phyloP scores from a whole-genome alignment of 768 basidiomycete species.

The Pleurotus ostreatus region DNA sequence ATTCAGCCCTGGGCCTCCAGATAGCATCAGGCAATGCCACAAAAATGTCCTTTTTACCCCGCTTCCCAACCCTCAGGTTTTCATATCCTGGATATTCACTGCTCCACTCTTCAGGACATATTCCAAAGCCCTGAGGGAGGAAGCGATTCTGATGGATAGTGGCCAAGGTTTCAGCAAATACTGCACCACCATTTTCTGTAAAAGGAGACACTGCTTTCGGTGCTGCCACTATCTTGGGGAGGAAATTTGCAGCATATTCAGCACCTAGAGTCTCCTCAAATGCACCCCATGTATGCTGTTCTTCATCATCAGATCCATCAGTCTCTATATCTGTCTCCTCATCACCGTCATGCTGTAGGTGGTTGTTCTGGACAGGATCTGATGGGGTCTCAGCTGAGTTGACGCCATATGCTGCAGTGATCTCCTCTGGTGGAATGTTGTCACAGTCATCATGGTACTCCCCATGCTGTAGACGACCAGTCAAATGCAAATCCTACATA shows the following conservation, averaged over 20 bases:
- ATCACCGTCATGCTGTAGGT: neutral
- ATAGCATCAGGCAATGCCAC: slow-evolving; percentile 9
- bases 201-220: neutral
- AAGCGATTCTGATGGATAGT: neutral
- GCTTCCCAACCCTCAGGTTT: slow-evolving; percentile 5
- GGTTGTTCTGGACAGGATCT: neutral
- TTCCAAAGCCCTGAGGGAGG: slow-evolving; percentile 11
- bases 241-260: too few relatives aligned
- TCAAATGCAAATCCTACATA: slow-evolving; percentile 5
- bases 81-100: slow-evolving; percentile 8
- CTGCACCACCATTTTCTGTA: too few relatives aligned
- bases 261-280: too few relatives aligned
- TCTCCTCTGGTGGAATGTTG: neutral
- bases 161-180: neutral
- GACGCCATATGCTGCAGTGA: neutral
- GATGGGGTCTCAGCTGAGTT: neutral
- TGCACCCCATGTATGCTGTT: too few relatives aligned
- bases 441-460: neutral
- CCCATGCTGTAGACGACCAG: neutral
- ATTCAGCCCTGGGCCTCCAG: slow-evolving; percentile 11
- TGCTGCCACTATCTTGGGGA: too few relatives aligned
- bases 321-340: slow-evolving; percentile 2
- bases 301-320: neutral
- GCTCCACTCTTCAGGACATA: slow-evolving; percentile 16
- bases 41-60: neutral